Base-by-base conservation (phyloP, 2,329 filamentous ascomycete species). In the Paraphoma chrysanthemicola region DNA sequence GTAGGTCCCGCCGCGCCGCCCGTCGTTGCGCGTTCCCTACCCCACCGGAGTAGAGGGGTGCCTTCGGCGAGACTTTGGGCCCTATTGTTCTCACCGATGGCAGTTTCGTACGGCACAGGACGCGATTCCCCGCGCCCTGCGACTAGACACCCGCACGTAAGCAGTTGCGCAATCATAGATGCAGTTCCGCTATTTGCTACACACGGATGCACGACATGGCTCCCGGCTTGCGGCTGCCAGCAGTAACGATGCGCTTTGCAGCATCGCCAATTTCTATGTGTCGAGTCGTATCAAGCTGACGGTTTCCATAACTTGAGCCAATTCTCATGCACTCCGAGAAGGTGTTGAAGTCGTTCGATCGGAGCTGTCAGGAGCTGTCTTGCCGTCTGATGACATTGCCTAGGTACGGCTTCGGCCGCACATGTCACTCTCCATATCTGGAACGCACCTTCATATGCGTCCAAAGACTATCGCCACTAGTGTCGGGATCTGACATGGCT, bases 91-190 rank as follows among this genome's bases (percentile, higher is more conserved):
- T 54, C 56, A 57, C 57, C 60, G 48, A 60, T 57, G 48, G 44
- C 30, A 48, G 41, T 49, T 49, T 58, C 53, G 39, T 45, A 51
- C 56, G 59, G 58, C 46, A 52, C 16, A 39, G 33, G 38, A 48
- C 60, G 59, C 64, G 61, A 52, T 61, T 66, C 60, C 61, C 57
- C 62, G 60, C 52, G 45, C 31, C 53, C 54, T 54, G 52, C 44
- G 44, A 60, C 49, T 43, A 54, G 46, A 28, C 51, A 54, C 57
- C 36, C 54, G 54, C 47, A 56, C 54, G 51, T 53, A 54, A 48
- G 31, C 42, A 49, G 51, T 63, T 62, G 63, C 63, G 58, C 63
- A 60, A 62, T 65, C 53, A 52, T 38, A 52, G 44, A 52, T 53
- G 51, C 54, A 41, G 51, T 54, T 43, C 54, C 56, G 60, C 53